Percentiles rank a stretch among this genome's conserved stretches.
These are phyloP conservation scores for Lasiodiplodia sp. DNA, from an alignment of 2,329 filamentous ascomycete genomes.

Conservation along the genomic window DNA sequence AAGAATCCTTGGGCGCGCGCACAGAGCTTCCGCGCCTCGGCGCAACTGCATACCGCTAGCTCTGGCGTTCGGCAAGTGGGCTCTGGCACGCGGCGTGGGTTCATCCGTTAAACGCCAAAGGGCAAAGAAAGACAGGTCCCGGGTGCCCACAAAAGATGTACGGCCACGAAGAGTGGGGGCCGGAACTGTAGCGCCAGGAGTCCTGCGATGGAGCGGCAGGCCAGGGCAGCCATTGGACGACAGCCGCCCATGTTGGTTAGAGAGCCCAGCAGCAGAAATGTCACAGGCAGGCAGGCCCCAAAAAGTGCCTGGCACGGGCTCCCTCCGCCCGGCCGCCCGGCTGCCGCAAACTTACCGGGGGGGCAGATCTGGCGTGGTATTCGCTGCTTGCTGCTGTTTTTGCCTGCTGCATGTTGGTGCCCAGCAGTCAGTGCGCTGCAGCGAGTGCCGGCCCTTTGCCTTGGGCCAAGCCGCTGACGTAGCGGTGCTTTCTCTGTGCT, in stretches of 20 bases:
- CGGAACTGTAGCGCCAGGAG: background rate
- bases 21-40: constrained; percentile 4
- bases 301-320: background rate
- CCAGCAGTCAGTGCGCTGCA: constrained; percentile 1
- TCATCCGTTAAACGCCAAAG: background rate
- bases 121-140: background rate
- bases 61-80: constrained; percentile 6
- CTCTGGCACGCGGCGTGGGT: background rate
- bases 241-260: background rate
- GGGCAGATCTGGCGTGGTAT: background rate
- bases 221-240: background rate
- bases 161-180: background rate
- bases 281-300: background rate
- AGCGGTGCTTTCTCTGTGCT: constrained; percentile 3
- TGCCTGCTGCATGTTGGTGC: constrained; percentile 1
- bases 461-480: constrained; percentile 6
- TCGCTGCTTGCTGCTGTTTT: background rate
- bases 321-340: background rate
- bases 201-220: background rate
- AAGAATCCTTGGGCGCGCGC: background rate
- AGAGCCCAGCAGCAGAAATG: background rate
- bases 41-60: constrained; percentile 6
- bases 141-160: constrained; percentile 13
- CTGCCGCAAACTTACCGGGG: background rate
- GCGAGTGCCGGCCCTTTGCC: background rate